Percentiles rank a stretch among this genome's conserved stretches.
Conservation (phyloP, 169 alveolate genomes). For the Babesia ovis region DNA sequence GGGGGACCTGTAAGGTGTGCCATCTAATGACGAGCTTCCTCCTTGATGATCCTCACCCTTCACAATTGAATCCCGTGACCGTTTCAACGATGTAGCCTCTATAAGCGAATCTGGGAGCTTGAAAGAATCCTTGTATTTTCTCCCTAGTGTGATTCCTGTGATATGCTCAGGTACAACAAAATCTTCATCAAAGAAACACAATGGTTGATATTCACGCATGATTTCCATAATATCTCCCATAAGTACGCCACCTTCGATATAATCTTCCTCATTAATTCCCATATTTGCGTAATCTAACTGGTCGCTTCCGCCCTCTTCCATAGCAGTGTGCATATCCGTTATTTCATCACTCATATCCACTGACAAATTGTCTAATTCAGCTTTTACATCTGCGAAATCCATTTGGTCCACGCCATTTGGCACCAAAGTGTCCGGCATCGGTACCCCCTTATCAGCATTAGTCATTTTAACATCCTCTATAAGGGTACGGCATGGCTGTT, state of each 20-base stretch:
- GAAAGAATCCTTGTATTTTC: neutral
- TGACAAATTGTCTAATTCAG: neutral
- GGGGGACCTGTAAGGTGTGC: neutral
- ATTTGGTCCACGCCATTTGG: neutral
- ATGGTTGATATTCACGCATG: slow-evolving; percentile 16
- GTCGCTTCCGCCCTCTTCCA: neutral
- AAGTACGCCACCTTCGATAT: neutral
- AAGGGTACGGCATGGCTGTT: neutral
- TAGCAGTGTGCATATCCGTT: neutral
- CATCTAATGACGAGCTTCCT: neutral
- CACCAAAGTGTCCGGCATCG: neutral
- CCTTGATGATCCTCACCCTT: neutral
- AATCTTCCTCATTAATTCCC: neutral
- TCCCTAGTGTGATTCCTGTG: neutral
- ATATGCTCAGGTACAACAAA: slow-evolving; percentile 15
- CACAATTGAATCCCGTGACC: neutral
- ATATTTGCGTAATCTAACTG: neutral
- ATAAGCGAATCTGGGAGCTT: too few species aligned
- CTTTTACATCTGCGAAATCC: neutral
- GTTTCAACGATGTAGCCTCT: neutral
- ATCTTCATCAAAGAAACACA: slow-evolving; percentile 22
- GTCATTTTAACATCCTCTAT: neutral
- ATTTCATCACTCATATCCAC: neutral
- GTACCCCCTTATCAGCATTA: neutral
- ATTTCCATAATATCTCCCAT: neutral